Conservation (phyloP, 805 yeast species). For the Priceomyces castillae region DNA sequence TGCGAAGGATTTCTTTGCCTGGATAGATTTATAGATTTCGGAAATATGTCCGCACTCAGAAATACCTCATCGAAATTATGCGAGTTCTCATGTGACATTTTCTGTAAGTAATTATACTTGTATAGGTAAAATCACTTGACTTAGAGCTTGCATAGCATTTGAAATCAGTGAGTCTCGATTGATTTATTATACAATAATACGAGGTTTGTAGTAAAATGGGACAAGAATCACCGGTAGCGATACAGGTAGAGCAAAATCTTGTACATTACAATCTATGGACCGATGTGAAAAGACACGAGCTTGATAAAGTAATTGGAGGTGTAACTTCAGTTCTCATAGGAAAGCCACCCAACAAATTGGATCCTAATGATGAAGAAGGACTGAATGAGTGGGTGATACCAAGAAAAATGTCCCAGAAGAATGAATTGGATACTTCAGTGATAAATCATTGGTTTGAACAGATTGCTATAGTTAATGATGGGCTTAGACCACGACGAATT, state of each 20-base stretch:
- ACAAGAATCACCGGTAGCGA: constrained; percentile 6
- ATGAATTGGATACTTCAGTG: constrained; percentile 32
- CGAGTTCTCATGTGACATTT: too few relatives aligned
- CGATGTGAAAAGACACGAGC: constrained; percentile 22
- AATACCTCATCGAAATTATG: too few relatives aligned
- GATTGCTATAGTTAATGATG: constrained; percentile 13
- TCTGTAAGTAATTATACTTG: too few relatives aligned
- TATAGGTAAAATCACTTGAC: too few relatives aligned
- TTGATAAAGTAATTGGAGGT: constrained; percentile 1
- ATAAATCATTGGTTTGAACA: constrained; percentile 40
- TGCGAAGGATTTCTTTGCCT: too few relatives aligned
- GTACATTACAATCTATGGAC: constrained; percentile 47
- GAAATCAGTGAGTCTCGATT: not conserved
- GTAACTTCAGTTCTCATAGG: constrained; percentile 24
- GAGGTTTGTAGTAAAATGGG: not conserved
- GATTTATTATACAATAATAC: not conserved
- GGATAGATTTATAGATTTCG: too few relatives aligned
- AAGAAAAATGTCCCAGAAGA: constrained; percentile 16
- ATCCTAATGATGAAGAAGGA: constrained; percentile 17
- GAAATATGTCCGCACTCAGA: too few relatives aligned
- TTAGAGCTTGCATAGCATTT: too few relatives aligned
- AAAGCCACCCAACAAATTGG: constrained; percentile 26
- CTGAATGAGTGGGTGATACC: constrained; percentile 45
- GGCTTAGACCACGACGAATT: constrained; percentile 41
- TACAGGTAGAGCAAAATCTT: constrained; percentile 42